phyloP scores from a whole-genome alignment of 106 monocot species.

The Acorus gramineus region DNA sequence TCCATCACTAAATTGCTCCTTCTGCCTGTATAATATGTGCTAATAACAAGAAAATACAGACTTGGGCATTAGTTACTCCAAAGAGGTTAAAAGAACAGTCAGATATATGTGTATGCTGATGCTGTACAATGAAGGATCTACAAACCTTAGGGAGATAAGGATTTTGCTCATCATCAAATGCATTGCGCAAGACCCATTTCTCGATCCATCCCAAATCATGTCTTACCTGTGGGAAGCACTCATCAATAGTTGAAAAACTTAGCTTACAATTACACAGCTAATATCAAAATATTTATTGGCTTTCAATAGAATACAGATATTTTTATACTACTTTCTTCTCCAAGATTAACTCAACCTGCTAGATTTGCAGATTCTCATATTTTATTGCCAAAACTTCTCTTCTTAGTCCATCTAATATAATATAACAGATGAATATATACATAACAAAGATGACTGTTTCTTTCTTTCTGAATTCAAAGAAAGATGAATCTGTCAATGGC shows the following conservation, averaged over 20 bases:
- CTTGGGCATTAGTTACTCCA: too few species aligned
- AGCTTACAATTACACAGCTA: too few species aligned
- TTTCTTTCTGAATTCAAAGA: too few species aligned
- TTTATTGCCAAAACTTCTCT: too few species aligned
- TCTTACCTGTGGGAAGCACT: slow-evolving; percentile 34
- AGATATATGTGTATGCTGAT: neutral
- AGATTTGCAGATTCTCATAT: too few species aligned
- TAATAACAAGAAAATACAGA: slow-evolving; percentile 17
- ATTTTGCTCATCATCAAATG: slow-evolving; percentile 84
- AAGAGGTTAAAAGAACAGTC: neutral
- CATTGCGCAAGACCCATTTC: slow-evolving; percentile 95
- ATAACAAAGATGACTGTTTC: too few species aligned
- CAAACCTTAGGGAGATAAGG: slow-evolving; percentile 87
- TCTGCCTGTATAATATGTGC: slow-evolving; percentile 99
- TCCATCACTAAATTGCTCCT: slow-evolving; percentile 98
- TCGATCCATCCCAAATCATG: slow-evolving; percentile 79
- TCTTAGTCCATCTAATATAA: too few species aligned
- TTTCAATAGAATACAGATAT: neutral
- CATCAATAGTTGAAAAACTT: too few species aligned
- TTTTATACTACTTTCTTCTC: neutral
- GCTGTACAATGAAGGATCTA: too few species aligned
- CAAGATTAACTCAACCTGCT: too few species aligned
- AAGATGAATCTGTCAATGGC: too few species aligned
- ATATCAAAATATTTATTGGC: neutral
- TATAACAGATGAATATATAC: too few species aligned